Evolutionary conservation across 2,329 filamentous ascomycete genomes (phyloP), one percentile per base, ranked within the genome.

Genomic region (Colletotrichum somersetense): DNA sequence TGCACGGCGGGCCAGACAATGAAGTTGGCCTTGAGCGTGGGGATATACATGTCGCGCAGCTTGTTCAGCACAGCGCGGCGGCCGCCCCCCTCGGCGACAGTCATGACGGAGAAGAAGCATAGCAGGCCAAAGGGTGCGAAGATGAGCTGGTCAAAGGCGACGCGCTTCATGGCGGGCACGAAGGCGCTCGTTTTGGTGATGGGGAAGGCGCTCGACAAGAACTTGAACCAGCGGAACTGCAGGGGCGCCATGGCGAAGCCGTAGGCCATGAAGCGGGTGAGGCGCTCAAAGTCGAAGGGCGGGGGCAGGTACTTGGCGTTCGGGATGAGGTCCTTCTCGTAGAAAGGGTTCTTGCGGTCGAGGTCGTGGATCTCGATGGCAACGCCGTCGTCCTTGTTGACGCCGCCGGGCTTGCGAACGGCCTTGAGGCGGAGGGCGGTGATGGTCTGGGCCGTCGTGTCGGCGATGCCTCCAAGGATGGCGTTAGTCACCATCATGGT

Each of bases 401-500:
- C 56, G 63, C 88, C 88, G 68, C 88, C 89, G 6, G 87, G 83
- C 79, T 93, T 93, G 73, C 89, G 88, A 4, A 90, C 78, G 10
- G 91, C 88, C 74, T 90, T 89, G 79, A 92, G 83, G 71, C 93
- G 91, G 72, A 97, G 89, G 26, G 95, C 91, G 3, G 96, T 97
- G 80, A 99, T 93, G 71, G 93, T 91, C 82, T 99, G 96, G 71
- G 96, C 96, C 59, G 97, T 94, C 44, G 96, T 98, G 83, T 99
- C 96, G 82, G 96, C 96, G 76, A 99, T 92, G 77, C 96, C 96
- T 84, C 94, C 95, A 71, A 99, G 91, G 68, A 98, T 92, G 76
- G 96, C 93, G 85, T 99, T 99, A 81, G 96, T 97, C 80, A 98
- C 94, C 96, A 99, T 99, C 83, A 97, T 99, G 74, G 96, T 99